Percentiles rank a stretch among this genome's conserved stretches.
phyloP scores from a whole-genome alignment of 208 protist species.

The Wallacemonas sp. region DNA sequence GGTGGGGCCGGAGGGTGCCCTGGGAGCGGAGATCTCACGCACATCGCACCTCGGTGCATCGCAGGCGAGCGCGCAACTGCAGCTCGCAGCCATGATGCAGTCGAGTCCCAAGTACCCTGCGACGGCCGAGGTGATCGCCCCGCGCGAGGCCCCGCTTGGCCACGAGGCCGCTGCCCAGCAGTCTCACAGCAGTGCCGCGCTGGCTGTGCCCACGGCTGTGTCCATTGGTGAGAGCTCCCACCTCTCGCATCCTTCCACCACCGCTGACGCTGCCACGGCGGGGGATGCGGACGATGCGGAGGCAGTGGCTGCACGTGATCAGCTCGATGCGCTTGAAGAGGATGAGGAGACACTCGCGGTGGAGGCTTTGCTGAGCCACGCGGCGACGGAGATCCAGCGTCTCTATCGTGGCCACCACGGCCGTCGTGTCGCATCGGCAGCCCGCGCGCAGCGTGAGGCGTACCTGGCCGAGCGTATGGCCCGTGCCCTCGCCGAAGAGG shows the following conservation, averaged over 20 bases:
- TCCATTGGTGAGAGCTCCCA: not conserved
- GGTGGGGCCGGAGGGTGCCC: not conserved
- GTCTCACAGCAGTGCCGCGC: not conserved
- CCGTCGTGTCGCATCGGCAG: conserved; percentile 26
- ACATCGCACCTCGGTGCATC: not conserved
- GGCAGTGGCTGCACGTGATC: conserved; percentile 12
- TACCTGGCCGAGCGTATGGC: conserved; percentile 26
- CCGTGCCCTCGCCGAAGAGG: conserved; percentile 17
- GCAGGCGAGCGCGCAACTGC: not conserved
- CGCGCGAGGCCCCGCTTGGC: not conserved
- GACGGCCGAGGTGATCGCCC: not conserved
- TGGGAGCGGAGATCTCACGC: not conserved
- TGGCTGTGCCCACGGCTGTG: not conserved
- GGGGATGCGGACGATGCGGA: too few species aligned
- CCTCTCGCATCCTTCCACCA: not conserved
- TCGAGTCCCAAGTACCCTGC: not conserved
- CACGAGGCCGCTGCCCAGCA: not conserved
- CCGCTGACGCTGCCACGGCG: not conserved
- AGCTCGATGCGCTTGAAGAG: conserved; percentile 17
- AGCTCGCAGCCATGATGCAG: not conserved
- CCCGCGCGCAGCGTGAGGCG: not conserved
- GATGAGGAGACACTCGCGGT: conserved; percentile 27
- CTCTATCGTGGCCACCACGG: conserved; percentile 58
- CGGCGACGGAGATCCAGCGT: conserved; percentile 60
- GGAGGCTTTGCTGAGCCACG: conserved; percentile 38